Percentiles rank a stretch among this genome's conserved stretches.
These are phyloP conservation scores for Mycena sanguinolenta DNA, from an alignment of 768 basidiomycete species.

Conservation along the genomic window DNA sequence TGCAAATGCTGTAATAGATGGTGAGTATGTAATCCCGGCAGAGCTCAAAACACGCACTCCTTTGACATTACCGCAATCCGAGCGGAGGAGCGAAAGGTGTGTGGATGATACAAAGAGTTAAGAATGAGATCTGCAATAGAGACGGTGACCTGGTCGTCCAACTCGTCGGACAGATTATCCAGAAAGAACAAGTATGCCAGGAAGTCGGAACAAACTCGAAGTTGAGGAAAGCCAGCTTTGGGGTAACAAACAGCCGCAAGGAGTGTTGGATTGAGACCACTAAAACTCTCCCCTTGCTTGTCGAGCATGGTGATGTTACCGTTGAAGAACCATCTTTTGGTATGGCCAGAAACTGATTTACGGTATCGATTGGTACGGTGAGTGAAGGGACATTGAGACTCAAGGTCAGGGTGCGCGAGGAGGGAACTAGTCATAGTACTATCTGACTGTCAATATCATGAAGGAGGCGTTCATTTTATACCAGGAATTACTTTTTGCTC, in stretches of 20 bases:
- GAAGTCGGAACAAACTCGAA: slow-evolving; percentile 15
- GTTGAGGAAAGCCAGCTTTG: slow-evolving; percentile 1
- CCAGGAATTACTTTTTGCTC: too few relatives aligned
- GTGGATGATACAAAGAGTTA: slow-evolving; percentile 1
- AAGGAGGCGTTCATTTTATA: too few relatives aligned
- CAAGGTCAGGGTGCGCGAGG: background rate
- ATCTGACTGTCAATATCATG: too few relatives aligned
- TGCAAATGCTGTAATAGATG: background rate
- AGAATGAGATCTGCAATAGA: slow-evolving; percentile 1
- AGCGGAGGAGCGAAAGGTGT: background rate
- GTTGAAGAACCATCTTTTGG: slow-evolving; percentile 3
- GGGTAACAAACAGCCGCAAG: slow-evolving; percentile 19
- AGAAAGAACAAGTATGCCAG: slow-evolving; percentile 10
- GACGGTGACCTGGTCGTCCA: slow-evolving; percentile 1
- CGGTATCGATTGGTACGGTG: background rate
- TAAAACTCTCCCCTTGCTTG: background rate
- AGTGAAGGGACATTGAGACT: background rate
- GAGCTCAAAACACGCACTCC: background rate
- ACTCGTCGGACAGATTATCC: slow-evolving; percentile 11
- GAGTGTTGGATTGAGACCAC: background rate
- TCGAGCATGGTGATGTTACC: background rate
- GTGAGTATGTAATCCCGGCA: background rate
- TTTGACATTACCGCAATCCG: slow-evolving; percentile 3
- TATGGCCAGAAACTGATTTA: background rate
- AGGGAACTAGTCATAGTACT: background rate